phyloP scores from a whole-genome alignment of 2,329 filamentous ascomycete genomes.

The Sporothrix variecibatus region DNA sequence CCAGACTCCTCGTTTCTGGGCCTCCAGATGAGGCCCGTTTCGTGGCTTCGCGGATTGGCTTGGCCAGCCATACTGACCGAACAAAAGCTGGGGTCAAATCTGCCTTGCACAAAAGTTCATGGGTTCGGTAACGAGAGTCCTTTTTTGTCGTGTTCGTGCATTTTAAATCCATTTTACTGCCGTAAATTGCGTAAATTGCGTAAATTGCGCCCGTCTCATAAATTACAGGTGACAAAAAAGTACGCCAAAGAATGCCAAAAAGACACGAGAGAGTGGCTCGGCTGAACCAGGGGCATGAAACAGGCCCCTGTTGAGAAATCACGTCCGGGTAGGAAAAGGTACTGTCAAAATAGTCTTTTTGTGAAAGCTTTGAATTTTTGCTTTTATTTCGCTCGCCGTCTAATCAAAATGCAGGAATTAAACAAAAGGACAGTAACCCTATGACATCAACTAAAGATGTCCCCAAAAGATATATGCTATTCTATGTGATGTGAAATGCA shows the following conservation, averaged over 20 bases:
- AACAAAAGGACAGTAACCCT: neutral
- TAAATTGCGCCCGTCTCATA: neutral
- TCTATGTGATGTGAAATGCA: neutral
- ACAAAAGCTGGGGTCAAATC: neutral
- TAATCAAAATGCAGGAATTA: neutral
- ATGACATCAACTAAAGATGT: neutral
- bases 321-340: neutral
- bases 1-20: neutral
- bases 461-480: neutral
- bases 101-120: slow-evolving; percentile 8
- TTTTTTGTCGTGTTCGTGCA: neutral
- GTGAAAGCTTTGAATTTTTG: neutral
- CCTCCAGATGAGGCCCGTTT: neutral
- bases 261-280: neutral
- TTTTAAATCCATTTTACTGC: neutral
- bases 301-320: neutral
- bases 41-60: neutral
- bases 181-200: neutral
- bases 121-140: neutral
- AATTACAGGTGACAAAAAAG: neutral
- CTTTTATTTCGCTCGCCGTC: neutral
- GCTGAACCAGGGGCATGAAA: neutral
- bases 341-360: neutral
- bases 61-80: neutral
- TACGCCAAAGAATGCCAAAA: neutral